A percentile compares a stretch with the other conserved stretches of the same genome.
Evolutionary conservation across 768 basidiomycete species (phyloP).

Genomic region (Paxillus ammoniavirescens): DNA sequence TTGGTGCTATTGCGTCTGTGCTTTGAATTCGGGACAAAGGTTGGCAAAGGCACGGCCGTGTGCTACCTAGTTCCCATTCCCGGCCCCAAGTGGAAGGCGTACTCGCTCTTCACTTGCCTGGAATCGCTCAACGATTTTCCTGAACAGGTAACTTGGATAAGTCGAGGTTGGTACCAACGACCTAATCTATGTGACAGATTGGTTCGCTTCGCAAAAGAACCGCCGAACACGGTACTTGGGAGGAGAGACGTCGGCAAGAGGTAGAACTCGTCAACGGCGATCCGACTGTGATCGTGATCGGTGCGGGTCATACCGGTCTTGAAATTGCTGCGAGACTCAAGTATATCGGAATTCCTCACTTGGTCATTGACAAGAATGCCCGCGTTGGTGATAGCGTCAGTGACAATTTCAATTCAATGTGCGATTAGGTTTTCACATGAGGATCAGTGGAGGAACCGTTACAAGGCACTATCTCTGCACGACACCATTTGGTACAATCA

Average conservation of each 20-base stretch:
- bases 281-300: slow-evolving; percentile 61
- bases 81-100: slow-evolving; percentile 29
- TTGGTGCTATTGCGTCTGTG: slow-evolving; percentile 54
- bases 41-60: slow-evolving; percentile 52
- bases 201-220: slow-evolving; percentile 43
- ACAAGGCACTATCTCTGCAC: slow-evolving; percentile 56
- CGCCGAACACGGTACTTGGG: slow-evolving; percentile 57
- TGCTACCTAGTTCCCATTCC: slow-evolving; percentile 45
- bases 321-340: slow-evolving; percentile 66
- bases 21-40: slow-evolving; percentile 52
- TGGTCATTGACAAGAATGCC: slow-evolving; percentile 57
- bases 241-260: slow-evolving; percentile 40
- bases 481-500: slow-evolving; percentile 55
- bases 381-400: slow-evolving; percentile 48
- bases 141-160: slow-evolving; percentile 35
- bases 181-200: slow-evolving; percentile 8
- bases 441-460: slow-evolving; percentile 52
- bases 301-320: slow-evolving; percentile 68
- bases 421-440: background rate
- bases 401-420: background rate
- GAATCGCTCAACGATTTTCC: slow-evolving; percentile 57
- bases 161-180: background rate
- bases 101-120: slow-evolving; percentile 58
- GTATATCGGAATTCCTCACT: slow-evolving; percentile 48
- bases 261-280: slow-evolving; percentile 45